Percentiles rank a stretch among this genome's conserved stretches.
These are phyloP conservation scores for Ilyonectria destructans DNA, from an alignment of 2,329 filamentous ascomycete genomes.

Conservation along the genomic window DNA sequence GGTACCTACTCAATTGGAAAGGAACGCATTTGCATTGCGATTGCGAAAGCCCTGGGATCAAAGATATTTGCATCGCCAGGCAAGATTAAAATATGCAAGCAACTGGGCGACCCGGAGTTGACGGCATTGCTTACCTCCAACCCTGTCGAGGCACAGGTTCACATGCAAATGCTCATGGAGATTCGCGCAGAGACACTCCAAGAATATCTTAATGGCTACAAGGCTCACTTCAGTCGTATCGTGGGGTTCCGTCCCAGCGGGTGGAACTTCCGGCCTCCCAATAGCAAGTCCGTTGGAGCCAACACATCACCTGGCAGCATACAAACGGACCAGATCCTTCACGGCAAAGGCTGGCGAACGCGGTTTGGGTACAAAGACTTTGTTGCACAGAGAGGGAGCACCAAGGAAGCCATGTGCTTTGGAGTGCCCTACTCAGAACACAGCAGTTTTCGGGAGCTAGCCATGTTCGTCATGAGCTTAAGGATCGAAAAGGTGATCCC, in stretches of 20 bases:
- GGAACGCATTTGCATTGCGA: slow-evolving; percentile 94
- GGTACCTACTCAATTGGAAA: slow-evolving; percentile 99
- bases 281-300: slow-evolving; percentile 68
- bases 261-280: slow-evolving; percentile 89
- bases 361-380: slow-evolving; percentile 82
- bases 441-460: slow-evolving; percentile 93
- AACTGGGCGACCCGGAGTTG: slow-evolving; percentile 89
- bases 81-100: slow-evolving; percentile 88
- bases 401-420: slow-evolving; percentile 87
- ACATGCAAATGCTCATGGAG: slow-evolving; percentile 98
- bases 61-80: slow-evolving; percentile 91
- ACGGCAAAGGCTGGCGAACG: slow-evolving; percentile 81
- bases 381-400: slow-evolving; percentile 86
- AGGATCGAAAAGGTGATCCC: slow-evolving; percentile 92
- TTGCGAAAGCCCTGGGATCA: slow-evolving; percentile 86
- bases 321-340: slow-evolving; percentile 67
- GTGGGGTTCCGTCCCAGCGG: slow-evolving; percentile 94
- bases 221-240: slow-evolving; percentile 86
- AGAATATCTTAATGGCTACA: slow-evolving; percentile 88
- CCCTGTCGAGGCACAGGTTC: slow-evolving; percentile 90
- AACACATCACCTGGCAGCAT: slow-evolving; percentile 67
- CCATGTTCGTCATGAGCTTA: slow-evolving; percentile 91
- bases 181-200: slow-evolving; percentile 92
- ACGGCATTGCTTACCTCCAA: slow-evolving; percentile 83
- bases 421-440: slow-evolving; percentile 98